Evolutionary conservation across 805 yeast genomes (phyloP), one percentile per base, ranked within the genome.

Genomic region (Novakomyces olei): DNA sequence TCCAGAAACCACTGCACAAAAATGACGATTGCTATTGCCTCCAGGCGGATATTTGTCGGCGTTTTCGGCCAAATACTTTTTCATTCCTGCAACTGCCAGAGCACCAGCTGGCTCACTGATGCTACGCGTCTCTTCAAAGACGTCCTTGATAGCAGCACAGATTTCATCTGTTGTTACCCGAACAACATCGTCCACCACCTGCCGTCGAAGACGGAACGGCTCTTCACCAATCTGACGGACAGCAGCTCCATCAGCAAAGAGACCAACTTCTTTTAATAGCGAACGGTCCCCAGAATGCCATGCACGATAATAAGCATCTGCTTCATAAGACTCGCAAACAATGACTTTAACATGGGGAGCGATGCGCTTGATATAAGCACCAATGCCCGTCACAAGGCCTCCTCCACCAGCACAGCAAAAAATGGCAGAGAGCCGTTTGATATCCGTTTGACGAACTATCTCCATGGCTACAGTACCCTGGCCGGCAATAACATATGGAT

Each of bases 71-170:
- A 85, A 63, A 50, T 81, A 88, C 45, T 72, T 73, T 48, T 79
- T 80, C 61, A 83, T 54, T 34, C 96, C 99, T 2, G 99, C 98
- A 30, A 85, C 94, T 3, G 91, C 62, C 53, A 91, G 64, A 1
- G 98, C 98, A 41, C 99, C 99, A 4, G 95, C 74, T 5, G 99
- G 99, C 55, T 88, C 99, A 23, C 80, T 77, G 36, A 88, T 68
- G 41, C 83, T 67, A 53, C 99, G 67, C 1, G 96, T 85, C 46
- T 88, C 99, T 51, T 81, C 92, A 48, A 88, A 88, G 28, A 88
- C 71, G 50, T 88, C 99, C 51, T 88, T 85, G 41, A 88, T 81
- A 27, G 95, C 96, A 15, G 98, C 98, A 61, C 76, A 78, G 36
- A 88, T 71, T 57, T 88, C 98, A 53, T 83, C 96, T 8, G 95